Evolutionary conservation across 345 rosid genomes (phyloP).

Genomic region (Eucalyptus fibrosa): DNA sequence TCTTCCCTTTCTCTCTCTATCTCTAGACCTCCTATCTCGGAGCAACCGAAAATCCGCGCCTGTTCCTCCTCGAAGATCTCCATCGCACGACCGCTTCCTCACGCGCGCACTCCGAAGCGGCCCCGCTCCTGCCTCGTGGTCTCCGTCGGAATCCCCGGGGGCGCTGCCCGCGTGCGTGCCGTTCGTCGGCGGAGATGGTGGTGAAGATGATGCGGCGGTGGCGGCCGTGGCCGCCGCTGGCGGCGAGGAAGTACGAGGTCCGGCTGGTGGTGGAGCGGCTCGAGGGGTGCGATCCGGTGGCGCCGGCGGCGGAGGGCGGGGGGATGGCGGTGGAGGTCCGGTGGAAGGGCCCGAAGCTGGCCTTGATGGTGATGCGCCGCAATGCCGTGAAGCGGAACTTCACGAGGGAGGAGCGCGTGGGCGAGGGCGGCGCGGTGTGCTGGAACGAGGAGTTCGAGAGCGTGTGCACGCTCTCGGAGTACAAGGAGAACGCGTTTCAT

Average conservation of each 20-base stretch:
- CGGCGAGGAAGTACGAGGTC: conserved; percentile 70
- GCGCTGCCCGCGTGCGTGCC: neutral
- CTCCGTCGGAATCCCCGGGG: neutral
- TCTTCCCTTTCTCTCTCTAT: neutral
- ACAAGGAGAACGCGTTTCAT: conserved; percentile 62
- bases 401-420: conserved; percentile 47
- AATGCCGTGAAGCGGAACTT: conserved; percentile 66
- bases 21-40: neutral
- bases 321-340: conserved; percentile 70
- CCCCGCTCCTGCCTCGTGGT: neutral
- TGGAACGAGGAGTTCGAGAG: conserved; percentile 90
- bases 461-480: conserved; percentile 54
- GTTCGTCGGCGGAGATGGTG: conserved; percentile 30
- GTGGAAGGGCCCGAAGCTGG: conserved; percentile 92
- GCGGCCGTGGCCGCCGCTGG: conserved; percentile 72
- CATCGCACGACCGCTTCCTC: neutral
- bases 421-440: conserved; percentile 29
- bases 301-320: conserved; percentile 18
- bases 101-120: neutral
- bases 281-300: conserved; percentile 73
- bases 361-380: conserved; percentile 60
- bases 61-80: neutral
- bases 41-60: neutral
- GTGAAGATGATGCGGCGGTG: conserved; percentile 99
- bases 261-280: conserved; percentile 44